Evolutionary conservation across 768 basidiomycete genomes (phyloP), one percentile per base, ranked within the genome.

Genomic region (Psilocybe cyanescens): DNA sequence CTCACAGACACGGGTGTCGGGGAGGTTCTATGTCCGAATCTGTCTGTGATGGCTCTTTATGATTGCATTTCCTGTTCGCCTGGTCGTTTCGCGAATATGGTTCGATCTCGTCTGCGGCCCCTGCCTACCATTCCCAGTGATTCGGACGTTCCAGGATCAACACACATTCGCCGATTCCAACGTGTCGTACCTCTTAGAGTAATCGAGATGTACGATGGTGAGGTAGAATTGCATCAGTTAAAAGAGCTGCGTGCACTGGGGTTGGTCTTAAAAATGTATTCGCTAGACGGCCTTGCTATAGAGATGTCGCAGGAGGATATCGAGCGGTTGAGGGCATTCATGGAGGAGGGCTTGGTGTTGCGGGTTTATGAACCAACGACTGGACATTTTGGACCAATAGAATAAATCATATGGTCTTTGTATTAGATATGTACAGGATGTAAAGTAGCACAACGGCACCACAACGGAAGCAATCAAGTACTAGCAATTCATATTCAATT

Each of bases 11-110:
- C 56, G 8, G 59, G 55, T 19, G 47, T 35, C 7, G 56, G 33
- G 19, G 37, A 48, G 16, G 59, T 62, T 17, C 51, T 71, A 9
- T 71, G 70, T 39, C 68, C 68, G 4, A 65, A 63, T 9, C 59
- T 71, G 12, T 63, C 64, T 29, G 63, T 62, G 2, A 59, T 71
- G 6, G 68, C 70, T 4, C 50, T 70, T 8, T 71, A 70, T 31
- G 51, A 66, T 28, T 70, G 68, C 46, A 57, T 70, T 9, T 39
- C 60, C 11, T 68, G 68, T 37, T 60, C 70, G 16, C 53, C 61
- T 4, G 67, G 61, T 16, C 59, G 37, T 2, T 57, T 70, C 19
- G 61, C 64, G 6, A 30, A 51, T 2, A 71, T 71, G 70, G 58
- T 67, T 3, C 54, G 49, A 37, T 70, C 68, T 6, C 64, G 70